Base-by-base conservation (phyloP, 2,329 filamentous ascomycete genomes). In the Sporothrix humicola region DNA sequence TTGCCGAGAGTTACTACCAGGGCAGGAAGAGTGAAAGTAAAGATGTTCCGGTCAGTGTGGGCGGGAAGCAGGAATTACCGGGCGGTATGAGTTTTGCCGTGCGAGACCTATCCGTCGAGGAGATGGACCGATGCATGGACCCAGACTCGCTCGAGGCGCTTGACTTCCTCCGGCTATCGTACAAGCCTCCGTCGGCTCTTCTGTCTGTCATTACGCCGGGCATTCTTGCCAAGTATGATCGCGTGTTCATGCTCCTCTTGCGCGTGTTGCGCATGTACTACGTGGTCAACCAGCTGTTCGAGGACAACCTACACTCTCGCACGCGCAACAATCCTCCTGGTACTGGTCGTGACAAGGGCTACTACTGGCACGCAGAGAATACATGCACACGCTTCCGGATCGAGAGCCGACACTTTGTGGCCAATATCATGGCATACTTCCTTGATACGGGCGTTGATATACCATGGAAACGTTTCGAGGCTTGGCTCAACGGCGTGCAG, bases 111-210 rank as follows among this genome's bases (percentile, higher is more conserved):
- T 87, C 90, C 0, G 86, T 90, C 8, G 90, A 91, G 65, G 94
- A 98, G 77, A 93, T 97, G 66, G 89, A 94, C 71, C 90, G 88
- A 75, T 95, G 94, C 81, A 91, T 97, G 86, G 89, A 98, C 78
- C 91, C 94, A 0, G 88, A 93, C 79, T 92, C 91, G 0, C 87
- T 98, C 20, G 91, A 95, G 79, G 96, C 96, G 0, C 85, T 98
- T n/a, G 96, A 98, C 81, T 98, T 99, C 79, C 85, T 99, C 17
- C 90, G 93, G 1, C 84, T 99, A 8, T 92, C 94, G 63, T 98
- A 98, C 82, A 92, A 91, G 56, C 87, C 94, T 0, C 92, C 94
- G 0, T 81, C 87, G 0, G 89, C 93, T 0, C 84, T 98, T 0
- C 86, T 90, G 56, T 85, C 90, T 0, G 87, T 98, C 75, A 90